phyloP scores from a whole-genome alignment of 306 rosid genomes.

The Vigna trinervia region DNA sequence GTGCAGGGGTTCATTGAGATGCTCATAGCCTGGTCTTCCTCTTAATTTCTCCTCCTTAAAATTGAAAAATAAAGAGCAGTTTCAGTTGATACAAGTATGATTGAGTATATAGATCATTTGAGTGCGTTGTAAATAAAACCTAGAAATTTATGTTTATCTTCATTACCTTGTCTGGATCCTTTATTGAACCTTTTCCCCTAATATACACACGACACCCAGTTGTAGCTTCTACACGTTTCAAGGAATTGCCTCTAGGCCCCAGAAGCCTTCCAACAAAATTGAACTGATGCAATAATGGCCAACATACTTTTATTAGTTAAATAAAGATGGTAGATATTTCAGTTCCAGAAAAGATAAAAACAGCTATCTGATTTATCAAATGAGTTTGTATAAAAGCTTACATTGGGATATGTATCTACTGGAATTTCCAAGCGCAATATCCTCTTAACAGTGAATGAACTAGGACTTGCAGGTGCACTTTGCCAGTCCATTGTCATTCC shows the following conservation, averaged over 20 bases:
- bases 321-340: conserved; percentile 28
- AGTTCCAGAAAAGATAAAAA: conserved; percentile 24
- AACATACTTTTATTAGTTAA: conserved; percentile 37
- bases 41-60: conserved; percentile 90
- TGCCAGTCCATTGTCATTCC: conserved; percentile 99
- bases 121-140: conserved; percentile 26
- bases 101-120: background rate
- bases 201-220: conserved; percentile 93
- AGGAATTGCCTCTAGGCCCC: conserved; percentile 93
- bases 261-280: conserved; percentile 94
- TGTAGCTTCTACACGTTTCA: conserved; percentile 94
- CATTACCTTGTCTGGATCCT: conserved; percentile 86
- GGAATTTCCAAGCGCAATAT: conserved; percentile 94
- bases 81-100: conserved; percentile 1
- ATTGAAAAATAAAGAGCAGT: conserved; percentile 29
- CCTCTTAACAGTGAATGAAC: conserved; percentile 82
- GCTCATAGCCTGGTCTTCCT: conserved; percentile 98
- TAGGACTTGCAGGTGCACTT: conserved; percentile 94
- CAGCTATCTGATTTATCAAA: conserved; percentile 29
- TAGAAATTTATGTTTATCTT: conserved; percentile 18
- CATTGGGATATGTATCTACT: conserved; percentile 89
- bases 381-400: conserved; percentile 50
- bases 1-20: conserved; percentile 94
- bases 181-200: conserved; percentile 90
- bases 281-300: conserved; percentile 57